phyloP scores from a whole-genome alignment of 345 rosid species.

The Zanthoxylum bungeanum region DNA sequence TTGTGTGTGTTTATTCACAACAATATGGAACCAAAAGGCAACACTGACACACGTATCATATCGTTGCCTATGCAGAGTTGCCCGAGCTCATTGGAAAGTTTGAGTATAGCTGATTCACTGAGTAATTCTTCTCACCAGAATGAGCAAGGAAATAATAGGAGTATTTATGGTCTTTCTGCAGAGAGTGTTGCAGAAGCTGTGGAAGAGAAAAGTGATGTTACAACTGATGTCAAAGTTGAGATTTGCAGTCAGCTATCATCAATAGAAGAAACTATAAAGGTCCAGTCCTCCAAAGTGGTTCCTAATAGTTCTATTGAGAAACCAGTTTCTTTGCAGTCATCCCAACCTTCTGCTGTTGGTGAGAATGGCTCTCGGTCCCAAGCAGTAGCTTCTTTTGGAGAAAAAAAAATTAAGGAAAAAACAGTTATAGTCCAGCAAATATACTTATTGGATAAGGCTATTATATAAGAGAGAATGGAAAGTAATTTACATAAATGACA shows the following conservation, averaged over 20 bases:
- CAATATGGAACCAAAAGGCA: conserved; percentile 16
- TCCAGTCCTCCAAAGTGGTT: conserved; percentile 14
- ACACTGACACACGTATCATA: conserved; percentile 1
- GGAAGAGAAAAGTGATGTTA: conserved; percentile 31
- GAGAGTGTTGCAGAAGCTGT: conserved; percentile 17
- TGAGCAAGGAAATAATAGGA: conserved; percentile 18
- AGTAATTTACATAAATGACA: background rate
- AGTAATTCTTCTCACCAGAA: conserved; percentile 19
- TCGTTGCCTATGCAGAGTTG: conserved; percentile 14
- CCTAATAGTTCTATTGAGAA: conserved; percentile 11
- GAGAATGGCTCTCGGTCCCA: conserved; percentile 57
- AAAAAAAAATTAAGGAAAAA: conserved; percentile 23
- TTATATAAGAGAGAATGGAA: conserved; percentile 7
- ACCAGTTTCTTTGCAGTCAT: conserved; percentile 11
- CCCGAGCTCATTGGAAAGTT: conserved; percentile 20
- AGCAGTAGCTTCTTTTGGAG: conserved; percentile 68
- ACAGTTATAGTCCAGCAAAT: background rate
- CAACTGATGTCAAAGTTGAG: too few species aligned
- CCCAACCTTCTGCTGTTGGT: conserved; percentile 17
- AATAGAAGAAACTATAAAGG: too few species aligned
- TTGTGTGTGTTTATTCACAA: too few species aligned
- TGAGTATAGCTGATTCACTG: conserved; percentile 18
- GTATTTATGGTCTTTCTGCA: conserved; percentile 13
- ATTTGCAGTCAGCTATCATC: too few species aligned
- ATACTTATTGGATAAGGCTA: conserved; percentile 19